phyloP scores from a whole-genome alignment of 441 rosid species.

The Bocquillonia castaneifolia region DNA sequence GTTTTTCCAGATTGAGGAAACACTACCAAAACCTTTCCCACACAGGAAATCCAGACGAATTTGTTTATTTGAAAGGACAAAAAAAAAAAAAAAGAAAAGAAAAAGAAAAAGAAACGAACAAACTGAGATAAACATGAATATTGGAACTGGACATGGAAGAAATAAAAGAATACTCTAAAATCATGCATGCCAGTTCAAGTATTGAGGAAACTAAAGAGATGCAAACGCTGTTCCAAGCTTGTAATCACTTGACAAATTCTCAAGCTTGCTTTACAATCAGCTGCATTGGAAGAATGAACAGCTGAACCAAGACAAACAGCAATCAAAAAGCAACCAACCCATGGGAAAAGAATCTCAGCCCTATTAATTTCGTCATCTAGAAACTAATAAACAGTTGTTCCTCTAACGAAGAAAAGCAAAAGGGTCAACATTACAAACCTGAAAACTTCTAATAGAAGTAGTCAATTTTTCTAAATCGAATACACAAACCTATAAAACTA shows the following conservation, averaged over 20 bases:
- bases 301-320: slow-evolving; percentile 81
- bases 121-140: too few species aligned
- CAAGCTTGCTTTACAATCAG: slow-evolving; percentile 60
- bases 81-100: not conserved
- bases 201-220: slow-evolving; percentile 15
- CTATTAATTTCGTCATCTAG: slow-evolving; percentile 71
- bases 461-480: not conserved
- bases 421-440: not conserved
- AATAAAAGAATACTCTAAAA: not conserved
- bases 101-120: too few species aligned
- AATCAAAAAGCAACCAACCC: slow-evolving; percentile 75
- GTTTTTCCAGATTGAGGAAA: too few species aligned
- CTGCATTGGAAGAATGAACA: slow-evolving; percentile 69
- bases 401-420: slow-evolving; percentile 31
- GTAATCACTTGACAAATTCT: slow-evolving; percentile 28
- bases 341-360: slow-evolving; percentile 78
- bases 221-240: slow-evolving; percentile 34
- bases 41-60: not conserved
- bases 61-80: too few species aligned
- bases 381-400: slow-evolving; percentile 76
- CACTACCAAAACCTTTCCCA: not conserved
- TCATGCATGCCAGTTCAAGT: too few species aligned
- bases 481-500: slow-evolving; percentile 57
- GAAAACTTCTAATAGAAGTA: not conserved
- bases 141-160: not conserved